Conservation (phyloP, 768 basidiomycete genomes). For the Fibroporia radiculosa region DNA sequence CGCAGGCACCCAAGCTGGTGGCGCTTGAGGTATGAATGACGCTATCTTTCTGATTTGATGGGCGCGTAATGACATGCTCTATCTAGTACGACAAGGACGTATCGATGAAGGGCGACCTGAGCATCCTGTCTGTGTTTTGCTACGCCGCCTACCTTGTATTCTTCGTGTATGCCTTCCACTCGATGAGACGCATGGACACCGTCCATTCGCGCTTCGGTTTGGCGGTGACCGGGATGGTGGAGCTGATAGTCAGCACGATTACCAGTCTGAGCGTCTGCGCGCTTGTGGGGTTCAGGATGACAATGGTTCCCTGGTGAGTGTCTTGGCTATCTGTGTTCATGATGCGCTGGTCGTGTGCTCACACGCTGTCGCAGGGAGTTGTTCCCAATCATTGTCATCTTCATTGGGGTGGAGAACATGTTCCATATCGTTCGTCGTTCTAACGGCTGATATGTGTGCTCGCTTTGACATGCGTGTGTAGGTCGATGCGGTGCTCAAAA, state of each 20-base stretch:
- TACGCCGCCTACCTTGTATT: slow-evolving; percentile 74
- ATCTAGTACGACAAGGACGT: slow-evolving; percentile 45
- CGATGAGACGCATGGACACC: slow-evolving; percentile 68
- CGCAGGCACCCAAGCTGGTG: slow-evolving; percentile 35
- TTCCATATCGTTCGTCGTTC: slow-evolving; percentile 66
- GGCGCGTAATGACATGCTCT: neutral
- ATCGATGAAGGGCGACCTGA: slow-evolving; percentile 39
- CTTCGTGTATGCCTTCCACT: slow-evolving; percentile 66
- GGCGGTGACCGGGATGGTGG: slow-evolving; percentile 87
- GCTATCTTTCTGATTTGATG: slow-evolving; percentile 24
- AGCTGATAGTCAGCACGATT: slow-evolving; percentile 87
- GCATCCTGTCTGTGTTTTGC: slow-evolving; percentile 61
- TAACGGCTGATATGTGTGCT: slow-evolving; percentile 16
- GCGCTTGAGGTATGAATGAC: slow-evolving; percentile 34
- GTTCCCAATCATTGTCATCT: slow-evolving; percentile 88
- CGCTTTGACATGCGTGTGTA: slow-evolving; percentile 25
- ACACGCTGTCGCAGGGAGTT: slow-evolving; percentile 50
- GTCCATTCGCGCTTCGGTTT: slow-evolving; percentile 90
- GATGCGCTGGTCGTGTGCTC: neutral
- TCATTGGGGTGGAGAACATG: slow-evolving; percentile 98
- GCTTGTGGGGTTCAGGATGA: slow-evolving; percentile 79
- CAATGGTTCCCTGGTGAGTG: slow-evolving; percentile 81
- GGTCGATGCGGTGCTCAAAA: slow-evolving; percentile 82
- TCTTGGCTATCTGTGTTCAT: slow-evolving; percentile 18
- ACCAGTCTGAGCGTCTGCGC: slow-evolving; percentile 92